These are phyloP conservation scores for Dunaliella primolecta DNA, from an alignment of 139 green algal species.

Conservation along the genomic window DNA sequence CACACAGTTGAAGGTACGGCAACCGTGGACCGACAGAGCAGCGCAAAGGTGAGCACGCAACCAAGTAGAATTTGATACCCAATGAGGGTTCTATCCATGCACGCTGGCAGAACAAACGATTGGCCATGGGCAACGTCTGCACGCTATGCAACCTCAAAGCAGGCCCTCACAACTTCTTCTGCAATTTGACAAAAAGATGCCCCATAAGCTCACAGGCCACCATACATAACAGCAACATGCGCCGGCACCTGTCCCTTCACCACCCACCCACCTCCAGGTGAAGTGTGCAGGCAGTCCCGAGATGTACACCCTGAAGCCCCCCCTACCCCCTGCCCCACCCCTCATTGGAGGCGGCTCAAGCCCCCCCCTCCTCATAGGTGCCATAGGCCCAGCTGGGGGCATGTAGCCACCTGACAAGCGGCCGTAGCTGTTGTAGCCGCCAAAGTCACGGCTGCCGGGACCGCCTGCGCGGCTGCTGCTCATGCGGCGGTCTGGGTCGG, in stretches of 20 bases:
- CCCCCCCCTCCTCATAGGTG: background rate
- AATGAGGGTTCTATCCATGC: too few relatives aligned
- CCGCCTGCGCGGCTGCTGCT: background rate
- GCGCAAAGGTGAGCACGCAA: too few relatives aligned
- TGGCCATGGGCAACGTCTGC: too few relatives aligned
- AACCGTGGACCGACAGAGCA: background rate
- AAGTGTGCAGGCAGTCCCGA: background rate
- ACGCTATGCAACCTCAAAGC: too few relatives aligned
- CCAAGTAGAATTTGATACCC: too few relatives aligned
- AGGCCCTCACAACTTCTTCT: too few relatives aligned
- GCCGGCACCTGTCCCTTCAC: too few relatives aligned
- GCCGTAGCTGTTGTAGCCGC: background rate
- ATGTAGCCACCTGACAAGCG: slow-evolving; percentile 2
- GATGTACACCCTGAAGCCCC: background rate
- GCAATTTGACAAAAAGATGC: too few relatives aligned
- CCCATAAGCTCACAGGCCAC: too few relatives aligned
- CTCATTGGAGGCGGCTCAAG: background rate
- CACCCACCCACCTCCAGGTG: slow-evolving; percentile 8
- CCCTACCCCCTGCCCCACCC: background rate
- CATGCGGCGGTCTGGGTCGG: background rate
- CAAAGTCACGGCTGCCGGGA: background rate
- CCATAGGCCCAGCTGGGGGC: background rate
- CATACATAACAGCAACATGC: too few relatives aligned
- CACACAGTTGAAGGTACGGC: background rate
- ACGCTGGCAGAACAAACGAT: too few relatives aligned